Evolutionary conservation across 2,329 filamentous ascomycete species (phyloP).

Genomic region (Neopestalotiopsis rosae): DNA sequence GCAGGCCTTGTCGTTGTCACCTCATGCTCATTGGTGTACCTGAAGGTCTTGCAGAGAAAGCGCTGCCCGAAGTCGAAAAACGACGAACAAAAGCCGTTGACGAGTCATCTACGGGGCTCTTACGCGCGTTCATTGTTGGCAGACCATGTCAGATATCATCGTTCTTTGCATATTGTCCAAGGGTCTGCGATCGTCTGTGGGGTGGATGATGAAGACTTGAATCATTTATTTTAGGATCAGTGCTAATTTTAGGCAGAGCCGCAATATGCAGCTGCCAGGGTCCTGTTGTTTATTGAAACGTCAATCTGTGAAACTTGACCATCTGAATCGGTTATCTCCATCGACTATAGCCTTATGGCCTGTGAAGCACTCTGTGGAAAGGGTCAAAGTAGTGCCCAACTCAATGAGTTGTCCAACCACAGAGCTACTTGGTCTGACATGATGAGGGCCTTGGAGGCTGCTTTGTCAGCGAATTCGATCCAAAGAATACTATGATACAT

Average conservation of each 20-base stretch:
- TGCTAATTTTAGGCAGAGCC: conserved; percentile 18
- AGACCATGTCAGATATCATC: background rate
- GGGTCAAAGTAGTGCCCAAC: too few relatives aligned
- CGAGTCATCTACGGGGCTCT: background rate
- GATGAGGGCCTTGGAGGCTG: too few relatives aligned
- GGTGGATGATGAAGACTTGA: background rate
- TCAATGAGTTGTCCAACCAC: too few relatives aligned
- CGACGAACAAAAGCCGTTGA: background rate
- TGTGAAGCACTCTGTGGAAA: too few relatives aligned
- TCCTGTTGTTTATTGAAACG: conserved; percentile 21
- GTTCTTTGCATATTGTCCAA: background rate
- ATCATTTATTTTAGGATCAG: background rate
- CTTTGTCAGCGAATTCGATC: too few relatives aligned
- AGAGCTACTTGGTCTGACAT: too few relatives aligned
- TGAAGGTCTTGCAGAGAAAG: background rate
- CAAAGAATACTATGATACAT: too few relatives aligned
- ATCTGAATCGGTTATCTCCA: too few relatives aligned
- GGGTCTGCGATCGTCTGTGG: background rate
- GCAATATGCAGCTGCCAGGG: conserved; percentile 18
- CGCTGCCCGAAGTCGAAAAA: background rate
- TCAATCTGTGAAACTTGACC: background rate
- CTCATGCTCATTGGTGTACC: conserved; percentile 17
- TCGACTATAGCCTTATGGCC: too few relatives aligned
- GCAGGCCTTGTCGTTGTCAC: conserved; percentile 16
- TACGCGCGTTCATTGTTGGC: background rate